Evolutionary conservation across 352 stramenopile genomes (phyloP).

Genomic region (Thalassiosira hispida): DNA sequence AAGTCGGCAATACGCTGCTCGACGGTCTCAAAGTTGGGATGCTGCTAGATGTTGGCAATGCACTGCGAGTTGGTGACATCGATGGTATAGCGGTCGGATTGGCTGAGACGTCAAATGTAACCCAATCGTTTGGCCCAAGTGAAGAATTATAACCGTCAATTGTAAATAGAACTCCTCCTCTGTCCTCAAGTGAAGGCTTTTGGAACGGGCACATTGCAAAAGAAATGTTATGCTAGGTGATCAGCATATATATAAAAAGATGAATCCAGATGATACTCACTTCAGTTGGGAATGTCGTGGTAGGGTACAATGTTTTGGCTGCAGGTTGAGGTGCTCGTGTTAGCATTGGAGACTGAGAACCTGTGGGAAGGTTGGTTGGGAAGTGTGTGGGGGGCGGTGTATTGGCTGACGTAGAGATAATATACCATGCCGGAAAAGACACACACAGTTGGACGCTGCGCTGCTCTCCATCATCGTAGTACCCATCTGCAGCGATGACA

Average conservation of each 20-base stretch:
- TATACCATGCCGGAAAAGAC: not conserved
- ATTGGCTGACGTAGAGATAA: not conserved
- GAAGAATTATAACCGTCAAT: not conserved
- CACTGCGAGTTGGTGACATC: not conserved
- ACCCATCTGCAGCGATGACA: conserved; percentile 6
- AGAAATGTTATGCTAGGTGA: no score
- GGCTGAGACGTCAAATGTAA: not conserved
- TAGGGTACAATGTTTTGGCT: not conserved
- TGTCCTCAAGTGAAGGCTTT: no score
- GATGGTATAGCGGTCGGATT: not conserved
- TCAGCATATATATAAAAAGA: no score
- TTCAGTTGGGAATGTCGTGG: not conserved
- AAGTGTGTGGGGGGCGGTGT: no score
- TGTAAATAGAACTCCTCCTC: not conserved
- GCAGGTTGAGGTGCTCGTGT: not conserved
- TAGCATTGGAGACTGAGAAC: not conserved
- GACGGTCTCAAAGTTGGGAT: not conserved
- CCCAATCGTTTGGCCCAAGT: not conserved
- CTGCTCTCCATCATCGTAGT: conserved; percentile 9
- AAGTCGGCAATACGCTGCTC: not conserved
- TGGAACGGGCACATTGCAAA: no score
- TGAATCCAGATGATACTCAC: no score
- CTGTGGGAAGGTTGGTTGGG: no score
- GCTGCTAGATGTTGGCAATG: not conserved
- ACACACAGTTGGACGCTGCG: not conserved